Evolutionary conservation across 108 stramenopile genomes (phyloP), one percentile per base, ranked within the genome.

Genomic region (Nannochloropsis oceanica): DNA sequence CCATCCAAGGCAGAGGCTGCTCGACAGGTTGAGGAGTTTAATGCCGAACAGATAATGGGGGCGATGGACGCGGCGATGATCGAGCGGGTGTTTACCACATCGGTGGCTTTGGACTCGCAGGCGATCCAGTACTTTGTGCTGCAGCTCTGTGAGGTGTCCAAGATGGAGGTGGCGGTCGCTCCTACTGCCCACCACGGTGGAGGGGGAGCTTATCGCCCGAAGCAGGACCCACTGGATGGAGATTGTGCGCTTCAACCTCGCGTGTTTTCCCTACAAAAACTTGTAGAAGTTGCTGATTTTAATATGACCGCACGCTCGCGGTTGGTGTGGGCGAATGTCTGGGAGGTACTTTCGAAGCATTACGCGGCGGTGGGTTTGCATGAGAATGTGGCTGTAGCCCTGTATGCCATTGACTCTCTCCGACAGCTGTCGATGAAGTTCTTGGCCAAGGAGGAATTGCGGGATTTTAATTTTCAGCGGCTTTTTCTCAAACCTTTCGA

Each of bases 361-460:
- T 94, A 98, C 83, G 94, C 95, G 25, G 92, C 91, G 80, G 96
- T 96, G 0, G 97, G 97, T 24, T 88, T 95, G 80, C 96, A 97
- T 88, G 86, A 90, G n/a, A 96, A 99, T 88, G 44, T 25, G 34
- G 44, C 86, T 84, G 93, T 98, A 27, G 96, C 97, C 20, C 96
- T 95, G 96, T 99, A 95, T 89, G 96, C 97, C 11, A 95, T 99
- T 7, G 99, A 99, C 92, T 95, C 96, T 2, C 93, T 99, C 50
- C 93, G 95, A 25, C 99, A 99, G 93, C 93, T 99, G 81, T 93
- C 95, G 50, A 90, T 97, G 83, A 97, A 98, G 90, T 99, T 96
- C 87, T 88, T 99, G 80, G 90, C 93, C 83, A 92, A 97, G 83
- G 95, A 95, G 50, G 99, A 99, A 87, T 91, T 97, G 20, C 93